Conservation (phyloP, 2,329 filamentous ascomycete genomes). For the Pyrenophora seminiperda region DNA sequence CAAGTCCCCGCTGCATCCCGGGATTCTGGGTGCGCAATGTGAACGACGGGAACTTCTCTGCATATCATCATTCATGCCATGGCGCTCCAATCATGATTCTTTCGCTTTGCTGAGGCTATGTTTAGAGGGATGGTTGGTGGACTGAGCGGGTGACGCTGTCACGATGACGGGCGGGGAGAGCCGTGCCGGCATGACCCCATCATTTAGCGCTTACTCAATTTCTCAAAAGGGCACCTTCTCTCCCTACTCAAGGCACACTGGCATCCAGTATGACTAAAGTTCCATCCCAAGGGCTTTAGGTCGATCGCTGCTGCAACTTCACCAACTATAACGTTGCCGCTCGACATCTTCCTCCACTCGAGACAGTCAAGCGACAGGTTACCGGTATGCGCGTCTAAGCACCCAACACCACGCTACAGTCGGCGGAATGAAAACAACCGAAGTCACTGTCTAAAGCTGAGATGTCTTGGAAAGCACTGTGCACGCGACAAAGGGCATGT, state of each 20-base stretch:
- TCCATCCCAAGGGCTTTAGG: neutral
- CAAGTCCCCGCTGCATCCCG: slow-evolving; percentile 7
- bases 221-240: neutral
- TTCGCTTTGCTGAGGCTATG: neutral
- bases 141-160: slow-evolving; percentile 1
- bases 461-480: slow-evolving; percentile 7
- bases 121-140: neutral
- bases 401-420: too few species aligned
- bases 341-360: neutral
- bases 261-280: neutral
- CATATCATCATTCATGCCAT: neutral
- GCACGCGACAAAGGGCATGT: slow-evolving; percentile 9
- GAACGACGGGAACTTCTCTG: neutral
- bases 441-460: neutral
- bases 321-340: neutral
- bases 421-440: neutral
- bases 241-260: neutral
- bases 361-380: neutral
- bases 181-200: slow-evolving; percentile 2
- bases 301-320: neutral
- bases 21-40: slow-evolving; percentile 1
- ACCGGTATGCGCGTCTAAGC: neutral
- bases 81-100: neutral
- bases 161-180: neutral
- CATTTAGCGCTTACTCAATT: neutral